These are phyloP conservation scores for Antitrichia curtipendula DNA, from an alignment of 225 moss, liverwort and hornwort species.

Conservation along the genomic window DNA sequence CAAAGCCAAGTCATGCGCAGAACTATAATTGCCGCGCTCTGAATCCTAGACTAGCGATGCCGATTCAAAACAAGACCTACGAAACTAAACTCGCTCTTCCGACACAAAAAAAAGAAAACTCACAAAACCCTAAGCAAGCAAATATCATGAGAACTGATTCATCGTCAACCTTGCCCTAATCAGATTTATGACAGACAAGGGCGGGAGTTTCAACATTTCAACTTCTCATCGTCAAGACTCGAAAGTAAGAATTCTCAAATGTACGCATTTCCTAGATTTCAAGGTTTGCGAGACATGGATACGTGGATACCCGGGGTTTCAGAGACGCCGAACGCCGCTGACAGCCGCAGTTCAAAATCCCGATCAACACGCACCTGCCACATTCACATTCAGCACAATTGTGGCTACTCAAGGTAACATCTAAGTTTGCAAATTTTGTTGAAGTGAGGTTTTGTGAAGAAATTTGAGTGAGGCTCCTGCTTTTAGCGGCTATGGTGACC, in stretches of 20 bases:
- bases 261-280: rapidly evolving
- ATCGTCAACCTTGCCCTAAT: background rate
- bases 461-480: background rate
- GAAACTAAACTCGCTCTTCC: background rate
- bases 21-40: background rate
- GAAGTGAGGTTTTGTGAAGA: background rate
- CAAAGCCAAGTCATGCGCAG: background rate
- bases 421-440: background rate
- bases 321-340: conserved; percentile 2
- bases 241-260: background rate
- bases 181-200: background rate
- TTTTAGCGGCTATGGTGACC: conserved; percentile 33
- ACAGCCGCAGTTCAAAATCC: background rate
- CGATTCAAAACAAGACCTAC: background rate
- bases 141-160: background rate
- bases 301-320: background rate
- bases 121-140: background rate
- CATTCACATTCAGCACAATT: background rate
- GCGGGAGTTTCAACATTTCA: background rate
- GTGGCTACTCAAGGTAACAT: background rate
- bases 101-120: too few species aligned
- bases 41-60: background rate
- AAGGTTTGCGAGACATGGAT: background rate
- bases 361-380: background rate
- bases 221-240: background rate